Base-by-base conservation (phyloP, 306 rosid species). In the Hippophae rhamnoides region DNA sequence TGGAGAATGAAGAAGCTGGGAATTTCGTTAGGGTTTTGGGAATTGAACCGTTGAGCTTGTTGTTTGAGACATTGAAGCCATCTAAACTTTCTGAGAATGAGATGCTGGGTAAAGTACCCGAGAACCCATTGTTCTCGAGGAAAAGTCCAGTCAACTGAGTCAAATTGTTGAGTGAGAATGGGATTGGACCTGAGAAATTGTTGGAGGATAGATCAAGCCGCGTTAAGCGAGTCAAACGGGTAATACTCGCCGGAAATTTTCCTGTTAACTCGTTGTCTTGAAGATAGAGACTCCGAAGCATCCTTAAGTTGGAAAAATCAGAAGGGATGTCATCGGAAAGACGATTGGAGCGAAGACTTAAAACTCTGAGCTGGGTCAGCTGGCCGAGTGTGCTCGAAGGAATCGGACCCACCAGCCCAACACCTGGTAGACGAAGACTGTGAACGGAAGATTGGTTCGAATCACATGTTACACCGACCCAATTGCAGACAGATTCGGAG, bases 151-250 rank as follows among this genome's bases (percentile, higher is more conserved):
- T 89, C 69, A 93, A 64, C 59, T 58, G 89, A n/a, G 80, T 81
- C 46, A 93, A 69, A 5, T 80, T 93, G 85, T 79, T 89, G 66
- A 89, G 43, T 1, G 86, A 60, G 73, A 84, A 86, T 1, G 99
- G 95, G 47, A 93, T 84, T 8, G 77, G 0, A 0, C 99, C 99
- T 2, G 83, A 45, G 49, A 93, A 76, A 53, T 93, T 82, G 76
- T 93, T 93, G 47, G 76, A 67, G 5, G 95, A 85, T 52, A 93
- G 90, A 74, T 80, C 99, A 69, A 93, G 71, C 5, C 99, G 86
- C 14, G 52, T 59, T 26, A 93, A 43, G 10, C 94, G 90, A 66
- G 78, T 56, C 52, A 89, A 47, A 11, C 50, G 81, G 40, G 86
- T 84, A 10, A 86, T 13, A 18, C 64, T 63, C 6, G 54, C 1